Base-by-base conservation (phyloP, 1,284 basidiomycete genomes). In the Crucibulum cyathiforme region DNA sequence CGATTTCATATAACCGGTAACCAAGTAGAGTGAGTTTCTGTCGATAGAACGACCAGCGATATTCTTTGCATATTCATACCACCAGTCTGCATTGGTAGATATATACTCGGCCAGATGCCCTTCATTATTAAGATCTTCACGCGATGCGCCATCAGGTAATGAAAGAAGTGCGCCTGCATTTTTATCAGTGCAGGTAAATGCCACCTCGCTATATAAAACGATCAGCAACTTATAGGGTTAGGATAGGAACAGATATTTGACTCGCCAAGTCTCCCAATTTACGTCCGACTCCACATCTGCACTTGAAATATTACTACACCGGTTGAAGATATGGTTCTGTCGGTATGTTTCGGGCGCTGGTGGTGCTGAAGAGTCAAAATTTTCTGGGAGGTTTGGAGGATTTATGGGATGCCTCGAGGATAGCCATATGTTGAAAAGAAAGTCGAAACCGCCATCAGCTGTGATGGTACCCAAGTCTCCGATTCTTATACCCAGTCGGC, bases 391-490 rank as follows among this genome's bases (percentile, higher is more conserved):
- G n/a, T 59, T 41, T 17, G 54, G 49, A 10, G 45, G 46, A 50
- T 72, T 71, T 37, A 68, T 57, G 1, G 67, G 61, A 48, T 70
- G 36, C 12, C 66, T 57, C 2, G 36, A 60, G 10, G 71, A 59
- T 4, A 69, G 52, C 39, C 67, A 71, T 10, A 79, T 64, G 56
- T 76, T 78, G 67, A 78, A 77, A 13, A 79, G 67, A 36, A 73
- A 69, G 50, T 73, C 67, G 35, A 78, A 78, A 15, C 58, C 60
- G 17, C 77, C 76, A 52, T 70, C 63, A 15, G 58, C 63, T 8
- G 67, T 70, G 19, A 69, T 60, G 41, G 74, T 68, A 4, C 70
- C 70, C 36, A 77, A 74, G 57, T 75, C 70, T 6, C 74, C 70
- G 12, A 74, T 71, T 15, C 56, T 62, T 31, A 75, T 60, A 0